These are phyloP conservation scores for Xerocomellus chrysenteron DNA, from an alignment of 768 basidiomycete genomes.

Conservation along the genomic window DNA sequence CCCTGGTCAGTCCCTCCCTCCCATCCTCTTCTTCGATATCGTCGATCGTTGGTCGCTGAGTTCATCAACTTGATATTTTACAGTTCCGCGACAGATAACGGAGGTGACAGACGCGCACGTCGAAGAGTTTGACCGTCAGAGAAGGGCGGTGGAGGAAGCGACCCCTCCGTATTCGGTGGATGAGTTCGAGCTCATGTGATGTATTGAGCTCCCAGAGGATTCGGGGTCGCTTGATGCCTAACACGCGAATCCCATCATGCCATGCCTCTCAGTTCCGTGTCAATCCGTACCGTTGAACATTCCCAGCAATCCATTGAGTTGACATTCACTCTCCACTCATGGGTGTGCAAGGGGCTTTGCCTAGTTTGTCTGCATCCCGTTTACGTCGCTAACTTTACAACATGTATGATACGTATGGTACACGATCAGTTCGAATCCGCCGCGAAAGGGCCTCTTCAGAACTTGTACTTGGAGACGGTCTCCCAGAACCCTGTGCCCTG, in stretches of 20 bases:
- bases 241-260: neutral
- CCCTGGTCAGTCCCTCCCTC: conserved; percentile 1
- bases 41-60: too few species aligned
- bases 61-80: neutral
- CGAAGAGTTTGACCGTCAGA: conserved; percentile 8
- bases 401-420: neutral
- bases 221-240: neutral
- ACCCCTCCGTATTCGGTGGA: conserved; percentile 9
- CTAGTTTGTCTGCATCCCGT: neutral
- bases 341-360: neutral
- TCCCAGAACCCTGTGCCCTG: conserved; percentile 57
- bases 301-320: neutral
- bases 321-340: neutral
- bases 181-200: conserved; percentile 17
- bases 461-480: conserved; percentile 41
- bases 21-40: neutral
- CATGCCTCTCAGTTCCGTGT: neutral
- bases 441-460: conserved; percentile 2
- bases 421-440: neutral
- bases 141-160: neutral
- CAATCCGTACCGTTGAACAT: neutral
- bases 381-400: neutral
- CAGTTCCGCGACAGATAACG: conserved; percentile 12
- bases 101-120: conserved; percentile 13
- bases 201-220: neutral